These are phyloP conservation scores for Vitis hybrid DNA, from an alignment of 177 flowering plant species.

Conservation along the genomic window DNA sequence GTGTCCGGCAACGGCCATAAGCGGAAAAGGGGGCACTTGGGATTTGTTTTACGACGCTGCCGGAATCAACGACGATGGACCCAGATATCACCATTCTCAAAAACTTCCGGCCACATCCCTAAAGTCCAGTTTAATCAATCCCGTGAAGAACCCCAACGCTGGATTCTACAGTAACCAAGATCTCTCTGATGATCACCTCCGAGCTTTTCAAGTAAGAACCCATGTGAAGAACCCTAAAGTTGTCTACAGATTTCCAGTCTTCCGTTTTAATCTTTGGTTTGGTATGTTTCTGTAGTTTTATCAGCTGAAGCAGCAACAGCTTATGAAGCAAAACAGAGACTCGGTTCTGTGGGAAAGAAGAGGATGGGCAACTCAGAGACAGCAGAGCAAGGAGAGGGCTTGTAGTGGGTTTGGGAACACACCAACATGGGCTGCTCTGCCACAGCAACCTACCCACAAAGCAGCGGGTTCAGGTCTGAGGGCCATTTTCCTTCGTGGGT, in stretches of 20 bases:
- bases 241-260: background rate
- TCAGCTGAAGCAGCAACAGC: slow-evolving; percentile 14
- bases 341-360: background rate
- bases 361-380: background rate
- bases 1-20: background rate
- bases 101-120: background rate
- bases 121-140: background rate
- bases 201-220: slow-evolving; percentile 17
- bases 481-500: slow-evolving; percentile 26
- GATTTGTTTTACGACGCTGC: background rate
- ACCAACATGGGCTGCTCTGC: slow-evolving; percentile 1
- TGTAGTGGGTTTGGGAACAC: background rate
- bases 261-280: background rate
- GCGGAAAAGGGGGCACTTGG: background rate
- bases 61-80: background rate
- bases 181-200: slow-evolving; percentile 17
- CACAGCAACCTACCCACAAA: slow-evolving; percentile 6
- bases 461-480: slow-evolving; percentile 24
- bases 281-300: background rate
- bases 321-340: slow-evolving; percentile 7
- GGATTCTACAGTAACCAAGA: slow-evolving; percentile 11
- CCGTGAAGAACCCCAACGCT: background rate
- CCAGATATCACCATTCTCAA: background rate
- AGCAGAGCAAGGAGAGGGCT: slow-evolving; percentile 2
- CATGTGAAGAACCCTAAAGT: background rate